Evolutionary conservation across 2,329 filamentous ascomycete species (phyloP), one percentile per base, ranked within the genome.

Genomic region (Xylaria sp.): DNA sequence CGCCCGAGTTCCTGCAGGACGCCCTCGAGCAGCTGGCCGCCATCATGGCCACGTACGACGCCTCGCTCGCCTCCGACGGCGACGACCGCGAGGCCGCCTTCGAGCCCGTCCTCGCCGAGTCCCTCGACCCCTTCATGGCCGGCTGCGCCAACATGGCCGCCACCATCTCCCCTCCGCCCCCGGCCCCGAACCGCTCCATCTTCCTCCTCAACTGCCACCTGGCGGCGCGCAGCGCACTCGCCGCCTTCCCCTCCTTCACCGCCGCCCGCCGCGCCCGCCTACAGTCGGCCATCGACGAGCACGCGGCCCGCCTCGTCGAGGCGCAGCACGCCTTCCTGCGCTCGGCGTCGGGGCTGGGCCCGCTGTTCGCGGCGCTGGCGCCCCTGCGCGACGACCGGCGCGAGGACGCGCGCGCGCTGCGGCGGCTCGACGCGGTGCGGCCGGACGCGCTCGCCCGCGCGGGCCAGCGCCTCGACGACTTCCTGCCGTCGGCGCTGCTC

Each of bases 401-500:
- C 24, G 66, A 78, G 13, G 79, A 84, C 44, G 70, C 90, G 4
- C 76, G 78, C 40, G 79, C 79, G 11, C 78, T 91, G 20, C 69
- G 76, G 1, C 67, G 68, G 1, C 76, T 88, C 1, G 76, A 80
- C 0, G 73, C 80, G 3, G 83, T 91, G 66, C 81, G 86, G 54
- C 80, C 83, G 0, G 74, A 80, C 4, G 72, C 80, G 0, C 77
- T 97, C n/a, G 74, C 81, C 1, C 74, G 78, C 45, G 86, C 88
- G 2, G 90, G 90, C 64, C 90, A 92, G 64, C 82, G 81, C 39
- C 78, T 99, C 6, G 94, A 99, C 67, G 87, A 91, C 56, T 99
- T 97, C 74, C 77, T 99, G 20, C 92, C 94, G 0, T 95, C 91
- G 1, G 94, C 93, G 2, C 80, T 96, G 24, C 93, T 97, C 79